phyloP scores from a whole-genome alignment of 192 early-diverging fungal species.

The Backusella psychrophila region DNA sequence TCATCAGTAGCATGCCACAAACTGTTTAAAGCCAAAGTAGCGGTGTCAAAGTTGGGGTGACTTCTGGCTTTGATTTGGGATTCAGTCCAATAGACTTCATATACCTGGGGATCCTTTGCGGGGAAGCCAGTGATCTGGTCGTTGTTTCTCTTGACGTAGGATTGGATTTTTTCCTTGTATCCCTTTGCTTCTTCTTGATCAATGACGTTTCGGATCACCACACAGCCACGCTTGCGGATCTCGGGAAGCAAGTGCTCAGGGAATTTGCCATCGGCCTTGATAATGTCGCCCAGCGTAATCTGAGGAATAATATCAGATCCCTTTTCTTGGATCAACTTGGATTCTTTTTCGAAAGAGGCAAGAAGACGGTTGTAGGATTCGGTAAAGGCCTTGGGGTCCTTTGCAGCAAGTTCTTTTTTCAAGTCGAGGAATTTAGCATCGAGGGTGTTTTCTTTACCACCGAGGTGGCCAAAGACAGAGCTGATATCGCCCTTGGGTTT shows the following conservation, averaged over 20 bases:
- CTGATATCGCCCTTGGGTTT: conserved; percentile 26
- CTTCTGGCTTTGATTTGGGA: conserved; percentile 19
- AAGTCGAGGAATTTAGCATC: conserved; percentile 21
- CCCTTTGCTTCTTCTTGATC: conserved; percentile 14
- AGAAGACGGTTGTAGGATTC: conserved; percentile 15
- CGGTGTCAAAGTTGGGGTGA: conserved; percentile 22
- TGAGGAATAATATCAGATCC: conserved; percentile 27
- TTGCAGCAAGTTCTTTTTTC: conserved; percentile 16
- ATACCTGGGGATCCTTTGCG: conserved; percentile 22
- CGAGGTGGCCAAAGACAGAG: conserved; percentile 24
- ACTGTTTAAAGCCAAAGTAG: conserved; percentile 23
- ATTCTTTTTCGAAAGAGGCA: conserved; percentile 14
- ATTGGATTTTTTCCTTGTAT: conserved; percentile 24
- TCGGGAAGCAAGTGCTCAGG: conserved; percentile 13
- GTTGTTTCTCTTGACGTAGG: conserved; percentile 18
- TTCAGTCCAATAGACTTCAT: conserved; percentile 33
- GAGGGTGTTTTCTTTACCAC: conserved; percentile 12
- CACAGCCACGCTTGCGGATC: conserved; percentile 26
- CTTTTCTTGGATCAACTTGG: conserved; percentile 8
- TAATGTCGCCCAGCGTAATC: conserved; percentile 15
- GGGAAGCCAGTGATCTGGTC: background rate
- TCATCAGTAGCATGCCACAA: conserved; percentile 22
- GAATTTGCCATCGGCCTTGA: conserved; percentile 16
- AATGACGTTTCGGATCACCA: conserved; percentile 26
- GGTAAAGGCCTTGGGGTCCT: background rate